Evolutionary conservation across 305 asterid genomes (phyloP).

Genomic region (Salvia sclarea): DNA sequence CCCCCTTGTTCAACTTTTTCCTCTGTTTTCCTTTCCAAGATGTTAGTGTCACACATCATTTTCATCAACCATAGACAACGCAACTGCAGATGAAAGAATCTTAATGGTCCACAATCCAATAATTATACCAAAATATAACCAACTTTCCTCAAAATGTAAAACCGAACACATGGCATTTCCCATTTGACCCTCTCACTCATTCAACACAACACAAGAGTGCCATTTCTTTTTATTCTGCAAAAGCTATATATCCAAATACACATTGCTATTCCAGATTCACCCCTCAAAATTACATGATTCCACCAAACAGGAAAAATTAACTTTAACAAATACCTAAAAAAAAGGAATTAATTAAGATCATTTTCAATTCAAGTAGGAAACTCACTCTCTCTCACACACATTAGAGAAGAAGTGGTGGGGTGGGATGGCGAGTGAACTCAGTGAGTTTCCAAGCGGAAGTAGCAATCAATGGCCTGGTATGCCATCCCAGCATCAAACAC

Average conservation of each 20-base stretch:
- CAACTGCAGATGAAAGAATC: background rate
- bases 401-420: slow-evolving; percentile 42
- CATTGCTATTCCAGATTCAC: slow-evolving; percentile 45
- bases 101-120: slow-evolving; percentile 23
- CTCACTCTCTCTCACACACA: background rate
- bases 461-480: slow-evolving; percentile 81
- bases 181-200: background rate
- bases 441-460: slow-evolving; percentile 86
- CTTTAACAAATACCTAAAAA: background rate
- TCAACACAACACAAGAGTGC: background rate
- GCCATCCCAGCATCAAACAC: slow-evolving; percentile 94
- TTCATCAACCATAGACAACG: background rate
- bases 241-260: slow-evolving; percentile 43
- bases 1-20: background rate
- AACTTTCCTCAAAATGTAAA: slow-evolving; percentile 12
- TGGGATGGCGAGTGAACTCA: slow-evolving; percentile 26
- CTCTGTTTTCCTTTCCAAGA: background rate
- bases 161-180: slow-evolving; percentile 1
- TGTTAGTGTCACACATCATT: background rate
- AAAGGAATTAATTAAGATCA: background rate
- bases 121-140: slow-evolving; percentile 8
- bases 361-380: slow-evolving; percentile 19
- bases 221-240: slow-evolving; percentile 27
- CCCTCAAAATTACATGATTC: slow-evolving; percentile 50
- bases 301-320: slow-evolving; percentile 32